These are phyloP conservation scores for Dunaliella primolecta DNA, from an alignment of 139 green algal species.

Conservation along the genomic window DNA sequence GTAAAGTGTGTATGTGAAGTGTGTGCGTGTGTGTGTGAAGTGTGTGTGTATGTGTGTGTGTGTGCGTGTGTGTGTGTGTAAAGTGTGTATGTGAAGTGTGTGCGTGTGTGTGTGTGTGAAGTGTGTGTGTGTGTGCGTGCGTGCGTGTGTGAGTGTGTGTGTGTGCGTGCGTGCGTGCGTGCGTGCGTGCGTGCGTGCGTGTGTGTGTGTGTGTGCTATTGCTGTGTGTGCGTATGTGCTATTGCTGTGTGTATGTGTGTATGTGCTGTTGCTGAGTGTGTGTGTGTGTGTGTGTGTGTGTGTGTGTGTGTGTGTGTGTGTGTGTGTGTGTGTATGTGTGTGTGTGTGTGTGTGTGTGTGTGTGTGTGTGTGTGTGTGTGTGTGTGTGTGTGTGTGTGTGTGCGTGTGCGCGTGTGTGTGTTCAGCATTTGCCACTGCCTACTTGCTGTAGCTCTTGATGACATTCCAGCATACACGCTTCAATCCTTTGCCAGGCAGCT, in stretches of 20 bases:
- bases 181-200: not conserved
- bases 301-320: not conserved
- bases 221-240: too few species aligned
- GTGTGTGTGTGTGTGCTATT: not conserved
- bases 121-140: not conserved
- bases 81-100: not conserved
- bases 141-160: not conserved
- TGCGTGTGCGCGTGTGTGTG: not conserved
- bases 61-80: not conserved
- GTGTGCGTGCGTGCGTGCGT: not conserved
- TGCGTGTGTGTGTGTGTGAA: not conserved
- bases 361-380: not conserved
- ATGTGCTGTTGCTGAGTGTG: too few species aligned
- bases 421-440: not conserved
- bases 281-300: too few species aligned
- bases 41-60: too few species aligned
- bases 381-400: not conserved
- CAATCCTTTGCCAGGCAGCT: not conserved
- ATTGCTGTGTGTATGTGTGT: too few species aligned
- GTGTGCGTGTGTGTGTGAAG: too few species aligned
- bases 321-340: too few species aligned
- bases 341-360: not conserved
- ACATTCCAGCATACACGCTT: not conserved
- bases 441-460: not conserved
- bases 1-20: too few species aligned